Evolutionary conservation across 2,329 filamentous ascomycete genomes (phyloP).

Genomic region (Penicillium sp.): DNA sequence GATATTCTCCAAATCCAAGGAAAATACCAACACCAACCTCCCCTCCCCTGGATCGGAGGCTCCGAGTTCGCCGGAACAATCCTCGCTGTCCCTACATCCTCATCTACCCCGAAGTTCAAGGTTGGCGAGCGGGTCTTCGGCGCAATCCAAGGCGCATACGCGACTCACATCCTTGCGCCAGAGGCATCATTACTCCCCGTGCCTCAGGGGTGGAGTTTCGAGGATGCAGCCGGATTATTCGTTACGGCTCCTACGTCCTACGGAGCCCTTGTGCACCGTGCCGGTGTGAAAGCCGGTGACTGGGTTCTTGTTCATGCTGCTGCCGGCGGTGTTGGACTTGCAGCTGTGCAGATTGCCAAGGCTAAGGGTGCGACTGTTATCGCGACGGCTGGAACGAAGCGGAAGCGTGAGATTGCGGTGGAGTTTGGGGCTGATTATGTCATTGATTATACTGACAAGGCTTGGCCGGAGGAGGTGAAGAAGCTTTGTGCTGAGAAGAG

Average conservation of each 20-base stretch:
- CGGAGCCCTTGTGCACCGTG: conserved; percentile 75
- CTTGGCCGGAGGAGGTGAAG: conserved; percentile 69
- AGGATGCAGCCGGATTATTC: conserved; percentile 83
- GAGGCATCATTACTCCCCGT: conserved; percentile 72
- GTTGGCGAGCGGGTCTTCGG: conserved; percentile 85
- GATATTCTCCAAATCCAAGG: conserved; percentile 93
- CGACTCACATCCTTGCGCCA: conserved; percentile 67
- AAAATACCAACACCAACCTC: conserved; percentile 91
- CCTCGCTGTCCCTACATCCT: conserved; percentile 61
- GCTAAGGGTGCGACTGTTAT: conserved; percentile 90
- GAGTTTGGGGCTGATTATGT: conserved; percentile 82
- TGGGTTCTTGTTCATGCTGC: conserved; percentile 89
- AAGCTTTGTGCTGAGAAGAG: conserved; percentile 54
- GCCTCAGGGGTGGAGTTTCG: conserved; percentile 77
- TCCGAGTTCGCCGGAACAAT: conserved; percentile 83
- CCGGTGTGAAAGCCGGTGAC: conserved; percentile 75
- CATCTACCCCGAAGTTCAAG: conserved; percentile 62
- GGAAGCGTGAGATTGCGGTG: conserved; percentile 77
- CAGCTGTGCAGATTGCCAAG: conserved; percentile 92
- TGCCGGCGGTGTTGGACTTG: conserved; percentile 85
- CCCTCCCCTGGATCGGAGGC: conserved; percentile 84
- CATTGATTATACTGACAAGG: conserved; percentile 74
- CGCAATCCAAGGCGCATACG: conserved; percentile 81
- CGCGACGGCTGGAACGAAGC: conserved; percentile 78
- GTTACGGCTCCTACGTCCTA: conserved; percentile 92